These are phyloP conservation scores for Mycena rebaudengoi DNA, from an alignment of 768 basidiomycete species.

Conservation along the genomic window DNA sequence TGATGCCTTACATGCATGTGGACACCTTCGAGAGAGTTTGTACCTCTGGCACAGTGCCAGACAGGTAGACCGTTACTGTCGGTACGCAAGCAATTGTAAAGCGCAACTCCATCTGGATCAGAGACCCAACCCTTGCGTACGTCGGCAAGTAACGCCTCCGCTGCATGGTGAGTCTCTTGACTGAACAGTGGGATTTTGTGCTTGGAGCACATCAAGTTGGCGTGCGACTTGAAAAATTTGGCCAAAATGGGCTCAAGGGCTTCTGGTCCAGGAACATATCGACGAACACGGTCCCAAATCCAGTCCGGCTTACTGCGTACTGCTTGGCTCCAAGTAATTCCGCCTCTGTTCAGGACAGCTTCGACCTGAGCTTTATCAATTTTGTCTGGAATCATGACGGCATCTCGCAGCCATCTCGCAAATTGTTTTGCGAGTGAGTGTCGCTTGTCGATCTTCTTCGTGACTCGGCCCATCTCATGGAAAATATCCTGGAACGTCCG, in stretches of 20 bases:
- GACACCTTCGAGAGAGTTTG: not conserved
- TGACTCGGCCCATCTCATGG: not conserved
- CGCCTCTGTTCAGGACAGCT: not conserved
- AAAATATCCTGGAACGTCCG: not conserved
- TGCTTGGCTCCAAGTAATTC: not conserved
- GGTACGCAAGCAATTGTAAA: not conserved
- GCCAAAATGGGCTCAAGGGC: not conserved
- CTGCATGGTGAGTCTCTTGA: not conserved
- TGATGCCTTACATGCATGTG: not conserved
- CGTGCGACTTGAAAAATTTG: not conserved
- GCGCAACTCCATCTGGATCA: not conserved
- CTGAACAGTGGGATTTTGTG: not conserved
- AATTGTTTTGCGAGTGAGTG: constrained; percentile 5
- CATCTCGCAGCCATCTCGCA: not conserved
- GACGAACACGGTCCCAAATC: not conserved
- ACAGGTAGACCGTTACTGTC: not conserved
- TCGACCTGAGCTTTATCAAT: not conserved
- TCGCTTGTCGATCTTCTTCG: not conserved
- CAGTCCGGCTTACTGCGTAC: not conserved
- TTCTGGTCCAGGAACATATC: not conserved
- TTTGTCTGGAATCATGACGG: not conserved
- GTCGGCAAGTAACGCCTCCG: not conserved
- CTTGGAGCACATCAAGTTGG: not conserved
- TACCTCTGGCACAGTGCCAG: not conserved
- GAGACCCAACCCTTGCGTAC: constrained; percentile 1